Evolutionary conservation across 805 yeast genomes (phyloP).

Genomic region (Sugiyamaella qingdaonensis): DNA sequence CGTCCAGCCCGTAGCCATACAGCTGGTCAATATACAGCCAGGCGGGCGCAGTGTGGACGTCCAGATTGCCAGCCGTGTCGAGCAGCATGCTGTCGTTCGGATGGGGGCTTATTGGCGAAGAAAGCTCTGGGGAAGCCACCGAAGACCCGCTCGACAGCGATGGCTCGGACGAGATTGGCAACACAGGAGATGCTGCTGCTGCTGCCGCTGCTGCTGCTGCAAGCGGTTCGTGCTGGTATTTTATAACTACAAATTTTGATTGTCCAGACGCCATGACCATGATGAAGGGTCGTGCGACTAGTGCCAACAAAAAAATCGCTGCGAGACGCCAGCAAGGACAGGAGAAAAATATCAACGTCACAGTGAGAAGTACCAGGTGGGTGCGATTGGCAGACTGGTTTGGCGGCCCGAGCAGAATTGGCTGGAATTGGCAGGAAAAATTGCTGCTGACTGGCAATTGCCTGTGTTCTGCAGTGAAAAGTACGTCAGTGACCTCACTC

Average conservation of each 20-base stretch:
- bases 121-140: slow-evolving; percentile 5
- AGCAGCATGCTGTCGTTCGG: slow-evolving; percentile 2
- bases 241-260: slow-evolving; percentile 16
- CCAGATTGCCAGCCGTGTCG: slow-evolving; percentile 6
- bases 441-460: background rate
- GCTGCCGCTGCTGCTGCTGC: background rate
- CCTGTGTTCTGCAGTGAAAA: background rate
- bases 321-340: background rate
- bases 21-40: slow-evolving; percentile 12
- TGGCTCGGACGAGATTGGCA: slow-evolving; percentile 2
- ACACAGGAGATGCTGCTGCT: background rate
- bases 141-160: slow-evolving; percentile 10
- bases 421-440: background rate
- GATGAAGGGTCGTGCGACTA: background rate
- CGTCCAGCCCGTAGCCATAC: slow-evolving; percentile 10
- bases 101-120: slow-evolving; percentile 2
- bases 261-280: slow-evolving; percentile 1
- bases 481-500: background rate
- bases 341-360: too few relatives aligned
- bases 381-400: too few relatives aligned
- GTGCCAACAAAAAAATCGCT: background rate
- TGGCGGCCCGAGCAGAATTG: background rate
- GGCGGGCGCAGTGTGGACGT: slow-evolving; percentile 7
- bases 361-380: too few relatives aligned
- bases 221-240: slow-evolving; percentile 6